Evolutionary conservation across 2,329 filamentous ascomycete genomes (phyloP).

Genomic region (Monosporascus sp.): DNA sequence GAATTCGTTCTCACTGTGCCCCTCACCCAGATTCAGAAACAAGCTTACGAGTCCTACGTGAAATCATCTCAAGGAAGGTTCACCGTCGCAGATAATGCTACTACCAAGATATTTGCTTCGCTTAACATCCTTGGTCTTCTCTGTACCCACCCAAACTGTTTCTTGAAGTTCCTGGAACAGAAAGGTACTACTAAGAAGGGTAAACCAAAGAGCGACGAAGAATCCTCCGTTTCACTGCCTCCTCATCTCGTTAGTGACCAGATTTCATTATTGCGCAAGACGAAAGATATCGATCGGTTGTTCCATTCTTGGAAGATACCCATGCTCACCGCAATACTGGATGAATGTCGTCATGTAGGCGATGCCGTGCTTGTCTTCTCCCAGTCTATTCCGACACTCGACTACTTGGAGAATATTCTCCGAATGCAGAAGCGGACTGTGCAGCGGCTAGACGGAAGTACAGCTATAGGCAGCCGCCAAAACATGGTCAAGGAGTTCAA

Average conservation of each 20-base stretch:
- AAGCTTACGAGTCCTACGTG: constrained; percentile 53
- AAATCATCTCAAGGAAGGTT: constrained; percentile 6
- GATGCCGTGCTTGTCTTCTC: constrained; percentile 83
- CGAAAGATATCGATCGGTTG: constrained; percentile 37
- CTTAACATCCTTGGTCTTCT: constrained; percentile 39
- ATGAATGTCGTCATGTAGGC: constrained; percentile 50
- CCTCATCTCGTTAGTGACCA: constrained; percentile 23
- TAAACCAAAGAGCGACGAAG: constrained; percentile 7
- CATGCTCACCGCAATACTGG: constrained; percentile 64
- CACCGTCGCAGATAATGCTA: constrained; percentile 1
- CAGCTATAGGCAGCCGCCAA: constrained; percentile 53
- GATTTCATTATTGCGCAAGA: constrained; percentile 29
- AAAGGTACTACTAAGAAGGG: constrained; percentile 2
- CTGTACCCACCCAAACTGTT: constrained; percentile 47
- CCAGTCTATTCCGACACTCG: constrained; percentile 61
- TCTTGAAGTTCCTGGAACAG: constrained; percentile 31
- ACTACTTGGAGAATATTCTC: constrained; percentile 61
- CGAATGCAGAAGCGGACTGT: constrained; percentile 40
- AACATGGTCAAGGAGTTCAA: constrained; percentile 66
- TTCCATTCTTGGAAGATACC: constrained; percentile 62
- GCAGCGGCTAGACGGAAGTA: constrained; percentile 63
- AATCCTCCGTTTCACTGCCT: constrained; percentile 19
- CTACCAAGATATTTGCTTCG: constrained; percentile 27
- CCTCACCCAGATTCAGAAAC: constrained; percentile 58
- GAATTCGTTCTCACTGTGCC: constrained; percentile 78